Conservation (phyloP, 805 yeast genomes). For the Ogataea kodamae region DNA sequence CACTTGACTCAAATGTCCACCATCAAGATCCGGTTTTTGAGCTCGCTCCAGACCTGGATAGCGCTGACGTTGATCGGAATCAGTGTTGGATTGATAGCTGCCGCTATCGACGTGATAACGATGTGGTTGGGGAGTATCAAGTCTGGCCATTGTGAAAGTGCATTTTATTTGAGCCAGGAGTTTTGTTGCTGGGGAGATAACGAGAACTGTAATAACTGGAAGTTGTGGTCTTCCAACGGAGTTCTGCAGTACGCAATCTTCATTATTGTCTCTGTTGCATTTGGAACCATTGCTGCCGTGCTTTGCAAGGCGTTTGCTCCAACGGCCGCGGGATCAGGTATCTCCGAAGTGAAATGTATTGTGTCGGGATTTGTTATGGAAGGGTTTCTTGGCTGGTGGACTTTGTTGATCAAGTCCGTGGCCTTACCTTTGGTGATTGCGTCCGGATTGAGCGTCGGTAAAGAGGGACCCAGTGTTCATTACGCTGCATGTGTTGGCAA, state of each 20-base stretch:
- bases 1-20: slow-evolving; percentile 14
- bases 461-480: slow-evolving; percentile 98
- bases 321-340: slow-evolving; percentile 95
- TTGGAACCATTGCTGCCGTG: slow-evolving; percentile 63
- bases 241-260: slow-evolving; percentile 54
- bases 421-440: slow-evolving; percentile 90
- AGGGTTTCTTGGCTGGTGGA: slow-evolving; percentile 71
- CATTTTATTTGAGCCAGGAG: slow-evolving; percentile 64
- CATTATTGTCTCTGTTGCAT: slow-evolving; percentile 52
- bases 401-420: slow-evolving; percentile 69
- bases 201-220: slow-evolving; percentile 64
- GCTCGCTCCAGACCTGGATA: slow-evolving; percentile 59
- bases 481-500: slow-evolving; percentile 97
- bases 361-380: slow-evolving; percentile 82
- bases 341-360: slow-evolving; percentile 92
- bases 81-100: slow-evolving; percentile 79
- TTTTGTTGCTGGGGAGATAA: slow-evolving; percentile 80
- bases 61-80: slow-evolving; percentile 74
- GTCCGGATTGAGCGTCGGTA: slow-evolving; percentile 90
- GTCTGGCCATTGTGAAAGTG: slow-evolving; percentile 70
- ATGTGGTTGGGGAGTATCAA: slow-evolving; percentile 81
- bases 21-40: slow-evolving; percentile 28
- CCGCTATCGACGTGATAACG: slow-evolving; percentile 72
- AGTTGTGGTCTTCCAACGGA: slow-evolving; percentile 49
- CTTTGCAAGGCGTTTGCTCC: slow-evolving; percentile 76